These are phyloP conservation scores for Solanum hybrid DNA, from an alignment of 305 asterid genomes.

Conservation along the genomic window DNA sequence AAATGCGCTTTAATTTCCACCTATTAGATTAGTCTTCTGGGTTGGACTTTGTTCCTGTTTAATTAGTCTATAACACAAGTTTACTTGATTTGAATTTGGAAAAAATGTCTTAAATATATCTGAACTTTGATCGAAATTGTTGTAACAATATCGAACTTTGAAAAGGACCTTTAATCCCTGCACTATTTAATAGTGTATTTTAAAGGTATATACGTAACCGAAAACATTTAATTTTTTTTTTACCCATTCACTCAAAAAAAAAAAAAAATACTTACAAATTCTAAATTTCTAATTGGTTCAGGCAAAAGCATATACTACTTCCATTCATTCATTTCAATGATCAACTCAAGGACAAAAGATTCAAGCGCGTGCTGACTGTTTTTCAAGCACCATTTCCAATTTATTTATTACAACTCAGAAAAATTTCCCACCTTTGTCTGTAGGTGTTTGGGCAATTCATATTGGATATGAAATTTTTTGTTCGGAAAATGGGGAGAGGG, in stretches of 20 bases:
- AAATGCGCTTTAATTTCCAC: neutral
- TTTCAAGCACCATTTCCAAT: neutral
- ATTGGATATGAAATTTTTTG: neutral
- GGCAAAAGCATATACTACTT: too few species aligned
- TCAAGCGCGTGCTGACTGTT: neutral
- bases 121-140: too few species aligned
- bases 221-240: too few species aligned
- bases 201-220: too few species aligned
- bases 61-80: neutral
- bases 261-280: neutral
- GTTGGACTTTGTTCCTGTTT: neutral
- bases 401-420: neutral
- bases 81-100: neutral
- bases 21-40: neutral
- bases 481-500: accelerated
- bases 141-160: too few species aligned
- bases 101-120: too few species aligned
- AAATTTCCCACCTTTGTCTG: neutral
- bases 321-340: neutral
- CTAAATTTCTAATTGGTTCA: neutral
- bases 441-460: neutral
- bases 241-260: neutral
- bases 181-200: too few species aligned
- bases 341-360: neutral
- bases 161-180: too few species aligned